Evolutionary conservation across 257 asterid genomes (phyloP).

Genomic region (Echites panduratus): DNA sequence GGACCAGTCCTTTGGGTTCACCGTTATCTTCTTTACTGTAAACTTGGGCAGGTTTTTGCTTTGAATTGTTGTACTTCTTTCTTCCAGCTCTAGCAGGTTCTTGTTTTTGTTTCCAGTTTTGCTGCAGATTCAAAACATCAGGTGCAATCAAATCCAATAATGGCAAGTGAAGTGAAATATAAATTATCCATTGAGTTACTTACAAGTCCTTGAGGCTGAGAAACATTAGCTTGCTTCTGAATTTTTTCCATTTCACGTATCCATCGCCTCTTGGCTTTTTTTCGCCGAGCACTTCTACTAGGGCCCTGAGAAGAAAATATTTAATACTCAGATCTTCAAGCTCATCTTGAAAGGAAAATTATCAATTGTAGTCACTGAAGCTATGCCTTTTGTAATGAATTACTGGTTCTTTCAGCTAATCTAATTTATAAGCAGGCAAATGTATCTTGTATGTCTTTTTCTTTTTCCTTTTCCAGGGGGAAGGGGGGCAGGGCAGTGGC

Average conservation of each 20-base stretch:
- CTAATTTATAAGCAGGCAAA: background rate
- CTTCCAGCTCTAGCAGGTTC: conserved; percentile 39
- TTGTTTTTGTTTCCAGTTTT: conserved; percentile 55
- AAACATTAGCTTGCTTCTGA: conserved; percentile 43
- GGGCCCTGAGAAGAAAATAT: conserved; percentile 35
- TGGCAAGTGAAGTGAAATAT: background rate
- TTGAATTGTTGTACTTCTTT: conserved; percentile 24
- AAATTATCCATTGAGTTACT: conserved; percentile 18
- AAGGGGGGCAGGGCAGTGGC: background rate
- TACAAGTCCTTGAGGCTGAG: conserved; percentile 68
- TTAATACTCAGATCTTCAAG: conserved; percentile 6
- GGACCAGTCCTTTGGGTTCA: conserved; percentile 71
- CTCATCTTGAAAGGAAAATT: background rate
- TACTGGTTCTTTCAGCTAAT: background rate
- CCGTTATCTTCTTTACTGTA: conserved; percentile 35
- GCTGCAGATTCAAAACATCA: conserved; percentile 33
- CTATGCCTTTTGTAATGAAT: background rate
- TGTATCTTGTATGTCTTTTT: too few relatives aligned
- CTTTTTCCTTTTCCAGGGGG: background rate
- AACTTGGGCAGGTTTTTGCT: conserved; percentile 20
- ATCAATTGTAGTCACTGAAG: background rate
- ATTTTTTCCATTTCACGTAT: conserved; percentile 75
- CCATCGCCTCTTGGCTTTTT: conserved; percentile 55
- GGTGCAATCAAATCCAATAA: background rate
- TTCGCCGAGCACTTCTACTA: conserved; percentile 85